Percentiles rank a stretch among this genome's conserved stretches.
These are phyloP conservation scores for Groenewaldozyma sp. DNA, from an alignment of 1,139 yeast genomes.

Conservation along the genomic window DNA sequence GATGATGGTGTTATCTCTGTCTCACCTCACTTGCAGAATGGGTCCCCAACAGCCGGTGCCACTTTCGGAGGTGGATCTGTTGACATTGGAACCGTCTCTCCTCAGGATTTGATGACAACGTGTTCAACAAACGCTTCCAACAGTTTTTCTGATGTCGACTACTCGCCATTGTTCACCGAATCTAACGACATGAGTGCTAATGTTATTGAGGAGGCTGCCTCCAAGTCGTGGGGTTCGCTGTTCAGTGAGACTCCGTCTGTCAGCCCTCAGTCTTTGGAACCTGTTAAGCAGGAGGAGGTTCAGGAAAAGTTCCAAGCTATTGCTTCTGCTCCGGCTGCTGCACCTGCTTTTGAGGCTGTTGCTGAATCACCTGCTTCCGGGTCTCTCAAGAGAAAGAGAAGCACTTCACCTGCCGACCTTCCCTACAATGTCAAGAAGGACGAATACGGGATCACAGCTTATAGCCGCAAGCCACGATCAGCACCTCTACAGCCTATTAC, in stretches of 20 bases:
- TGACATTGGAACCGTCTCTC: constrained; percentile 23
- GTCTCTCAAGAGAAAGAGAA: constrained; percentile 9
- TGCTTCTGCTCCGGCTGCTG: constrained; percentile 11
- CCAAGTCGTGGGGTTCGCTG: constrained; percentile 28
- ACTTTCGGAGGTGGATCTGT: constrained; percentile 8
- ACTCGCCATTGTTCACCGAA: constrained; percentile 30
- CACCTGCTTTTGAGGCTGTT: constrained; percentile 7
- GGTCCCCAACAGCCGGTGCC: constrained; percentile 9
- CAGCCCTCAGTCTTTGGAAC: constrained; percentile 2
- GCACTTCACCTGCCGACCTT: constrained; percentile 5
- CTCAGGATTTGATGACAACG: constrained; percentile 24
- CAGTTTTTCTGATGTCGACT: constrained; percentile 20
- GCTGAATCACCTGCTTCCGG: constrained; percentile 4
- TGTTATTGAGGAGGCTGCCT: constrained; percentile 12
- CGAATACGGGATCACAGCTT: constrained; percentile 31
- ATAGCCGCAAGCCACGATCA: constrained; percentile 33
- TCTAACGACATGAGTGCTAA: constrained; percentile 18
- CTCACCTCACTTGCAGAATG: constrained; percentile 6
- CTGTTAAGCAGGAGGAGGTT: constrained; percentile 5
- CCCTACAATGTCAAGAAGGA: constrained; percentile 26
- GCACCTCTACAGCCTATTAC: constrained; percentile 53
- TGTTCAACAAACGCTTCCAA: constrained; percentile 13
- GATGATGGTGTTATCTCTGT: constrained; percentile 4
- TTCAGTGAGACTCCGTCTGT: constrained; percentile 18
- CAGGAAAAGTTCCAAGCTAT: constrained; percentile 5